phyloP scores from a whole-genome alignment of 352 stramenopile species.

The Globisporangium alternatum region DNA sequence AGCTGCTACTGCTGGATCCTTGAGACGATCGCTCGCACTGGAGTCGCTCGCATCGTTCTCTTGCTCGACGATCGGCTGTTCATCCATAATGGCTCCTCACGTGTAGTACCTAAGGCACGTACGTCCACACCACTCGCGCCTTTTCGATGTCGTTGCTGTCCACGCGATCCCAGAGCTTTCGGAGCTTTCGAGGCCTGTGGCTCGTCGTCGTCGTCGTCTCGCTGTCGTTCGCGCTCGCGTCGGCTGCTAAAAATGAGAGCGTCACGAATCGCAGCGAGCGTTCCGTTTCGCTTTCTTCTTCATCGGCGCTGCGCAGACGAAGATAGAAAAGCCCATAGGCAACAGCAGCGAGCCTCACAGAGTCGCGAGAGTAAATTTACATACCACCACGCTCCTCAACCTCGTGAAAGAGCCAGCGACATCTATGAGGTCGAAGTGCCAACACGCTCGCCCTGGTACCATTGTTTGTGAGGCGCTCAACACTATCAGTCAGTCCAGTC shows the following conservation, averaged over 20 bases:
- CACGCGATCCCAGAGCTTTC: too few relatives aligned
- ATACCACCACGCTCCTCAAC: background rate
- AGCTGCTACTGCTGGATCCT: background rate
- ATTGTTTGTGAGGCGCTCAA: background rate
- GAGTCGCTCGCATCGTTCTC: slow-evolving; percentile 18
- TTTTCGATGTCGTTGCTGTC: background rate
- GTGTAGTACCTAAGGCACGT: background rate
- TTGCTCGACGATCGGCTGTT: slow-evolving; percentile 17
- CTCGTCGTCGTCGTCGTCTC: background rate
- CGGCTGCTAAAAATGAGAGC: slow-evolving; percentile 9
- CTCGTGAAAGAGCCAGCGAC: background rate
- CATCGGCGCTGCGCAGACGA: background rate
- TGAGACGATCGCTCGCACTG: background rate
- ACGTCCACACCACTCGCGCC: background rate
- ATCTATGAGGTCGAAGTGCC: background rate
- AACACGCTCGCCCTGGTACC: background rate
- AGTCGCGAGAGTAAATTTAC: background rate
- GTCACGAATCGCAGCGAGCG: background rate
- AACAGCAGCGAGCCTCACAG: background rate
- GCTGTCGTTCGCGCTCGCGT: slow-evolving; percentile 1
- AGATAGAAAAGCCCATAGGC: slow-evolving; percentile 3
- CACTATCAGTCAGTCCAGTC: too few relatives aligned
- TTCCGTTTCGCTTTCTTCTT: slow-evolving; percentile 2
- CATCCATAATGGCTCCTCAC: slow-evolving; percentile 8
- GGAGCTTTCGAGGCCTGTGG: background rate